Conservation (phyloP, 1,139 yeast species). For the Diutina catenulata region DNA sequence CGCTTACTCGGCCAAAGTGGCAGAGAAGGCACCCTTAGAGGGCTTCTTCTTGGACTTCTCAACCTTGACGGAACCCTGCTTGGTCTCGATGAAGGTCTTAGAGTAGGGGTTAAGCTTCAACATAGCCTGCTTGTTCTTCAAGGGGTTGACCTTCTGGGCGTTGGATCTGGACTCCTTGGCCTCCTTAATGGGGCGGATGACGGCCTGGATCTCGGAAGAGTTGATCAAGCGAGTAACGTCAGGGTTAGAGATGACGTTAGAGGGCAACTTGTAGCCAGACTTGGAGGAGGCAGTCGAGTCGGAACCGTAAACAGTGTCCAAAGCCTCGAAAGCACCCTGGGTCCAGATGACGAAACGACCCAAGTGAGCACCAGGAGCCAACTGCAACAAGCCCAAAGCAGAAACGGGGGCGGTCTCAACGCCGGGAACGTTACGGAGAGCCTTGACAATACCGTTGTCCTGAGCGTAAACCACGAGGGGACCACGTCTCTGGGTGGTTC, state of each 20-base stretch:
- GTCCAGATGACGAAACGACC: slow-evolving; percentile 99
- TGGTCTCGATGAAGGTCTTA: slow-evolving; percentile 88
- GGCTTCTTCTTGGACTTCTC: slow-evolving; percentile 50
- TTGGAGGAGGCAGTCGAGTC: slow-evolving; percentile 77
- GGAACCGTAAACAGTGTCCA: slow-evolving; percentile 96
- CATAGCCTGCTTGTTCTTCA: slow-evolving; percentile 97
- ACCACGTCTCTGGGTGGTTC: slow-evolving; percentile 99
- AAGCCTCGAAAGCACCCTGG: slow-evolving; percentile 93
- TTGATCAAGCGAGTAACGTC: slow-evolving; percentile 96
- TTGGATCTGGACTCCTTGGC: slow-evolving; percentile 87
- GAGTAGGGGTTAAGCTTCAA: slow-evolving; percentile 99
- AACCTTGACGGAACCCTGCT: slow-evolving; percentile 79
- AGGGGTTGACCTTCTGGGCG: slow-evolving; percentile 99
- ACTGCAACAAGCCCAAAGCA: slow-evolving; percentile 91
- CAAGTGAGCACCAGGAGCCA: slow-evolving; percentile 99
- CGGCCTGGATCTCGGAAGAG: slow-evolving; percentile 98
- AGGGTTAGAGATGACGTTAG: slow-evolving; percentile 88
- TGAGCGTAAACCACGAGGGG: slow-evolving; percentile 97
- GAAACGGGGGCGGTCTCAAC: slow-evolving; percentile 93
- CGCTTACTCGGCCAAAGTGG: slow-evolving; percentile 53
- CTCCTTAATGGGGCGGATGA: slow-evolving; percentile 83
- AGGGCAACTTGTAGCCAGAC: slow-evolving; percentile 86
- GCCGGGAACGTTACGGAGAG: slow-evolving; percentile 99
- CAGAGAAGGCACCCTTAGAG: slow-evolving; percentile 61
- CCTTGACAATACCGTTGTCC: slow-evolving; percentile 97